Evolutionary conservation across 78 protist species (phyloP), one percentile per base, ranked within the genome.

Genomic region (Ministeria vibrans): DNA sequence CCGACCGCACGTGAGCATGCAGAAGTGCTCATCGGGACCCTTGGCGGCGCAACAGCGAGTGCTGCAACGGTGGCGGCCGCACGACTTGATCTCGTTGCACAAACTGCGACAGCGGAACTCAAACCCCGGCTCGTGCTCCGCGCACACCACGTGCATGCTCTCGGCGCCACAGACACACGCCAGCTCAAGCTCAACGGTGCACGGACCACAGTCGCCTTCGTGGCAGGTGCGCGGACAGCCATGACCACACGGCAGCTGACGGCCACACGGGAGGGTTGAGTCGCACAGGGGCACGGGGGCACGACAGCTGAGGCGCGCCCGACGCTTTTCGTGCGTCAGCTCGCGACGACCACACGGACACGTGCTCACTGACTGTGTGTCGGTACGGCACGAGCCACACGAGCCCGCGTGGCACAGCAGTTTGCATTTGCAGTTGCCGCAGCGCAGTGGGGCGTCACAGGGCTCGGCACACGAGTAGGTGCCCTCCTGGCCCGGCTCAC

Each of bases 31-130:
- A 5, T 69, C 42, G 38, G 79, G 86, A 5, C 38, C 30, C 45
- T 44, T 51, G 5, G 85, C 32, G 43, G 92, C 71, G 43, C 92
- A 88, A 43, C 92, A 88, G 49, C 81, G 79, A 25, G 53, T 30
- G 15, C 87, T 83, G 75, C 92, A 88, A 36, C 76, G 76, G 73
- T 88, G 92, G 46, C 83, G 79, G 38, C 80, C 83, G 46, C 92
- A 88, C 13, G 72, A 61, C 34, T 80, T 22, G 28, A 77, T 43
- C 22, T n/a, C 73, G 15, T 51, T 64, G 41, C 92, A 88, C 45
- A 73, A 34, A 4, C 41, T 4, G 38, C 13, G 25, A 41, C 71
- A 63, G 6, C 32, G 71, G 34, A 25, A 25, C 6, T 34, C 71
- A 18, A 49, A 15, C 55, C 15, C n/a, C 55, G 43, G 28, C 34